Conservation (phyloP, 148 eudicot species). For the Salicornia ramosissima region DNA sequence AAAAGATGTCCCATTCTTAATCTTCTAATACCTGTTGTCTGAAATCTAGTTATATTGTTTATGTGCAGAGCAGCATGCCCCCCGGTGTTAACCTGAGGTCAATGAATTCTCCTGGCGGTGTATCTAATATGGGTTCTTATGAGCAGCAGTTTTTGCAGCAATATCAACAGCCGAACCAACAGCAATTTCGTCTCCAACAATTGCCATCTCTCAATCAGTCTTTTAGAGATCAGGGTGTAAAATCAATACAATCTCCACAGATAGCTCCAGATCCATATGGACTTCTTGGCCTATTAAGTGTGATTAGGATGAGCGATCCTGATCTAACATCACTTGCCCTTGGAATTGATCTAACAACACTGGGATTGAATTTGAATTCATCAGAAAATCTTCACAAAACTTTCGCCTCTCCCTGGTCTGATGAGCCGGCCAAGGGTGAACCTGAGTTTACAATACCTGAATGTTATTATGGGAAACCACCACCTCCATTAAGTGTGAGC, state of each 20-base stretch:
- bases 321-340: slow-evolving; percentile 82
- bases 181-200: slow-evolving; percentile 76
- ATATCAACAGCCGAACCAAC: slow-evolving; percentile 71
- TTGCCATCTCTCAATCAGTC: slow-evolving; percentile 64
- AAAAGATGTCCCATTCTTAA: background rate
- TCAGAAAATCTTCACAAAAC: slow-evolving; percentile 77
- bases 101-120: slow-evolving; percentile 27
- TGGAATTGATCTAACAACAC: slow-evolving; percentile 83
- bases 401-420: slow-evolving; percentile 92
- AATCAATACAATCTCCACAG: slow-evolving; percentile 68
- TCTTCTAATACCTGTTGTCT: slow-evolving; percentile 6
- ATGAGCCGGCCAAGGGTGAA: slow-evolving; percentile 90
- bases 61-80: slow-evolving; percentile 24
- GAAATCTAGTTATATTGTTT: slow-evolving; percentile 4
- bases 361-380: slow-evolving; percentile 78
- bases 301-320: slow-evolving; percentile 82
- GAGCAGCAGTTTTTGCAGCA: slow-evolving; percentile 70
- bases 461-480: slow-evolving; percentile 70
- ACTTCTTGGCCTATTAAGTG: slow-evolving; percentile 75
- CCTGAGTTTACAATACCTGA: slow-evolving; percentile 77
- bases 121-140: slow-evolving; percentile 31
- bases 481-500: slow-evolving; percentile 71
- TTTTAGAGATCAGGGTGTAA: slow-evolving; percentile 70
- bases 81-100: slow-evolving; percentile 31
- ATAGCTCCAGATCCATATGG: slow-evolving; percentile 70